phyloP scores from a whole-genome alignment of 139 green algal genomes.

The Closterium sp. region DNA sequence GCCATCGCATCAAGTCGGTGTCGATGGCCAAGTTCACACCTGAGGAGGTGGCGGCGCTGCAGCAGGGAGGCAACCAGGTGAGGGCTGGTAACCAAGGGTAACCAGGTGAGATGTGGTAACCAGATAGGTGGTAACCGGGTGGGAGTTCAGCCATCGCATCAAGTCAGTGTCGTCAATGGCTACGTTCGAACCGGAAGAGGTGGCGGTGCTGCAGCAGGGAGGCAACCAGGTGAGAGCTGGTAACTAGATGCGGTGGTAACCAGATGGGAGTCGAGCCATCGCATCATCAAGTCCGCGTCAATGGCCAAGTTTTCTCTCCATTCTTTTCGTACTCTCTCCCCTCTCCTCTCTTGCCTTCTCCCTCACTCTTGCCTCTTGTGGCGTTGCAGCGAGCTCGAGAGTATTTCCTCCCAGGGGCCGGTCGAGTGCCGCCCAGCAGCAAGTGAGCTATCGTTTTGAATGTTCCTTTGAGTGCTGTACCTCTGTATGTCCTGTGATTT shows the following conservation, averaged over 20 bases:
- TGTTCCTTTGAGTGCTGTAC: no score
- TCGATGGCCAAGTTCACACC: conserved; percentile 73
- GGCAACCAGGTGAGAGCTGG: conserved; percentile 69
- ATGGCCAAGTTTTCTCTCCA: no score
- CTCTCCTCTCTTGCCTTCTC: no score
- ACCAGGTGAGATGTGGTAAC: no score
- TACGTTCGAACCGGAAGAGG: conserved; percentile 74
- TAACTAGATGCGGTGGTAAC: no score
- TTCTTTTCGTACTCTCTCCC: no score
- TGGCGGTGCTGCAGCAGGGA: conserved; percentile 58
- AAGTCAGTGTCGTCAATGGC: conserved; percentile 47
- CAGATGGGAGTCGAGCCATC: no score
- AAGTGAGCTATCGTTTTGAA: not conserved
- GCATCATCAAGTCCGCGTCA: no score
- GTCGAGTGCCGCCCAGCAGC: not conserved
- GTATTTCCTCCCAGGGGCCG: not conserved
- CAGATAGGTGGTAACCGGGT: no score
- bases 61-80: conserved; percentile 72
- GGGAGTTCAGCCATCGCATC: no score
- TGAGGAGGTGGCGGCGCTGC: conserved; percentile 68
- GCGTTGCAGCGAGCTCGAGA: not conserved
- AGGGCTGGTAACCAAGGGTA: not conserved
- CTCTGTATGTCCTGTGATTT: no score
- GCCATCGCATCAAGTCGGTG: conserved; percentile 76
- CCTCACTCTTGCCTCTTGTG: no score